phyloP scores from a whole-genome alignment of 306 rosid genomes.

The Cucumis cinereus region DNA sequence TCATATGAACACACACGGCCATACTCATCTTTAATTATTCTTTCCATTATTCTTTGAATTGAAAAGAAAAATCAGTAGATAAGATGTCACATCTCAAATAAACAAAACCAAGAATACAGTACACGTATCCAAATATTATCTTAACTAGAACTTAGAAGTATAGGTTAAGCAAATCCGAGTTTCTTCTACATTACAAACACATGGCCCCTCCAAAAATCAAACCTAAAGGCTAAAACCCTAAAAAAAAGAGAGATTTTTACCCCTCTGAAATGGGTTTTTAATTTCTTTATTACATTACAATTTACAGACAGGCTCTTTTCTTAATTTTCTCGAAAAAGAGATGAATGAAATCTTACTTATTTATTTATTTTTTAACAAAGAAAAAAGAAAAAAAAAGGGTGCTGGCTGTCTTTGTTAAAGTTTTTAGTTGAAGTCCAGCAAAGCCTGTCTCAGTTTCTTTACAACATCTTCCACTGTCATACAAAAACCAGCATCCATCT shows the following conservation, averaged over 20 bases:
- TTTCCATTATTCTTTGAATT: not conserved
- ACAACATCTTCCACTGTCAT: conserved; percentile 34
- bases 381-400: too few relatives aligned
- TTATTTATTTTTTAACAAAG: too few relatives aligned
- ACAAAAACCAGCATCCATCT: conserved; percentile 44
- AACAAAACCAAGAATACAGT: not conserved
- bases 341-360: too few relatives aligned
- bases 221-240: not conserved
- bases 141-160: not conserved
- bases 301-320: too few relatives aligned
- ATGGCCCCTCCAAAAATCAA: not conserved
- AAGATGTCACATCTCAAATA: not conserved
- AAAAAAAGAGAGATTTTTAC: not conserved
- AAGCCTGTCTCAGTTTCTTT: conserved; percentile 21
- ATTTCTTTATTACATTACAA: not conserved
- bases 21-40: not conserved
- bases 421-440: conserved; percentile 16
- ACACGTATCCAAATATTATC: not conserved
- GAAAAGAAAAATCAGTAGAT: not conserved
- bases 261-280: not conserved
- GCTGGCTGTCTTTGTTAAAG: not conserved
- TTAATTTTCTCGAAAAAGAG: not conserved
- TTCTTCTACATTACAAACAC: not conserved
- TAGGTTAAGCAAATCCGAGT: not conserved
- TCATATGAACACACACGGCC: not conserved